These are phyloP conservation scores for Lipomyces kockii DNA, from an alignment of 805 yeast genomes.

Conservation along the genomic window DNA sequence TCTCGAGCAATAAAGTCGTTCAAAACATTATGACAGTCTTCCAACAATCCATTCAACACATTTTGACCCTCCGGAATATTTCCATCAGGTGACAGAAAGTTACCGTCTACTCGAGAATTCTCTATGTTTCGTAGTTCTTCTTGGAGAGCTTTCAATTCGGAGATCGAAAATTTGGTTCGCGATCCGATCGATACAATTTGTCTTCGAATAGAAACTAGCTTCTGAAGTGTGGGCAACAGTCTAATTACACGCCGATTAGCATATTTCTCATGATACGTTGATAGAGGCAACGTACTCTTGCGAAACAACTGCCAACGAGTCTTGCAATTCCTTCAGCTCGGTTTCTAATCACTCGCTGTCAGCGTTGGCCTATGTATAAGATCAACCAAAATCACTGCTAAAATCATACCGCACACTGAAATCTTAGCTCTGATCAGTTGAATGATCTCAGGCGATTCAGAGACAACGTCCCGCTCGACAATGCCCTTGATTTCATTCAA, in stretches of 20 bases:
- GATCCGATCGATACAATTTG: conserved; percentile 60
- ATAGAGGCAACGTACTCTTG: conserved; percentile 30
- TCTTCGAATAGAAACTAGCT: conserved; percentile 67
- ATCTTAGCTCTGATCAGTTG: conserved; percentile 68
- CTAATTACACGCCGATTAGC: conserved; percentile 7
- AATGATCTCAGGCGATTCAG: conserved; percentile 61
- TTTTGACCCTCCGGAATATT: conserved; percentile 44
- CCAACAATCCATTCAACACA: conserved; percentile 54
- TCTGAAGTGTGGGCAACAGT: conserved; percentile 54
- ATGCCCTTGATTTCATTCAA: conserved; percentile 70
- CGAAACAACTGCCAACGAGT: conserved; percentile 56
- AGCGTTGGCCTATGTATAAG: neutral
- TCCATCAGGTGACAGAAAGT: conserved; percentile 49
- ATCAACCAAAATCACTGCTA: neutral
- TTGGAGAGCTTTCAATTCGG: conserved; percentile 46
- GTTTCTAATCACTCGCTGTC: conserved; percentile 41
- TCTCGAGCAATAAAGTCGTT: conserved; percentile 63
- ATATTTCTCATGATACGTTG: neutral
- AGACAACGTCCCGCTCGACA: conserved; percentile 51
- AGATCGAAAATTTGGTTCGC: conserved; percentile 45
- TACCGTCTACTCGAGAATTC: conserved; percentile 59
- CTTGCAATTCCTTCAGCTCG: conserved; percentile 61
- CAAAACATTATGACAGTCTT: conserved; percentile 78
- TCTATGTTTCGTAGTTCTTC: conserved; percentile 53
- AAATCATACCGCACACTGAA: conserved; percentile 53